These are phyloP conservation scores for Laburnicola sp. DNA, from an alignment of 2,329 filamentous ascomycete species.

Conservation along the genomic window DNA sequence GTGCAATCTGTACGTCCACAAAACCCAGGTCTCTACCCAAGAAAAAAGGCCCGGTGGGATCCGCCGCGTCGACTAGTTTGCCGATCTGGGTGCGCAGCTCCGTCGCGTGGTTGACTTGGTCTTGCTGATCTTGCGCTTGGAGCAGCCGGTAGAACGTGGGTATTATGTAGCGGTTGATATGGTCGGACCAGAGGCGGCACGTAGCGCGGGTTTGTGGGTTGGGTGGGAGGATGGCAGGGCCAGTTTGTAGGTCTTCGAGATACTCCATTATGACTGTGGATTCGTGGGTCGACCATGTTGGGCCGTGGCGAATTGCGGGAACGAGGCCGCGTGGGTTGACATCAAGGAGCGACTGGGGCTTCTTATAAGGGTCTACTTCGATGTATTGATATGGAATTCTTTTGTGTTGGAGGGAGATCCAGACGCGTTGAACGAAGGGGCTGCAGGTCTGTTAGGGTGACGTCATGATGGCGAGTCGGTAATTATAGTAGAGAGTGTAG, in stretches of 20 bases:
- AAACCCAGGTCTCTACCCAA: slow-evolving; percentile 61
- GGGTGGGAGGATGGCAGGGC: slow-evolving; percentile 64
- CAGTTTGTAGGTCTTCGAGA: slow-evolving; percentile 72
- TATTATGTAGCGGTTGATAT: slow-evolving; percentile 76
- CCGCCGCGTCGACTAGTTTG: slow-evolving; percentile 61
- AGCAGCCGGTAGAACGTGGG: slow-evolving; percentile 76
- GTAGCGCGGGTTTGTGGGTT: slow-evolving; percentile 71
- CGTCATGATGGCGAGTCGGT: slow-evolving; percentile 13
- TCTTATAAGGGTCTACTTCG: slow-evolving; percentile 79
- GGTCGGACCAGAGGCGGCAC: slow-evolving; percentile 78
- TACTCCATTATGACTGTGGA: slow-evolving; percentile 85
- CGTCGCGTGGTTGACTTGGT: slow-evolving; percentile 62
- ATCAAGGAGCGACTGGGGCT: slow-evolving; percentile 70
- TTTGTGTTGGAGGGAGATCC: slow-evolving; percentile 85
- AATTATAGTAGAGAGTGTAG: neutral
- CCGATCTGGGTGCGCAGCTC: slow-evolving; percentile 68
- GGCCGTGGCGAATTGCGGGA: slow-evolving; percentile 72
- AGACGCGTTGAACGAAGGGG: slow-evolving; percentile 84
- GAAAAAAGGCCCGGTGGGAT: slow-evolving; percentile 70
- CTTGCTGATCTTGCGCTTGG: slow-evolving; percentile 62
- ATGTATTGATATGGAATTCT: slow-evolving; percentile 80
- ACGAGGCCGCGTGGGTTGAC: slow-evolving; percentile 76
- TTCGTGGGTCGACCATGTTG: slow-evolving; percentile 79
- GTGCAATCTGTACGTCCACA: slow-evolving; percentile 75
- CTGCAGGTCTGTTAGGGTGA: slow-evolving; percentile 47